Percentiles rank a stretch among this genome's conserved stretches.
These are phyloP conservation scores for Lagenaria siceraria DNA, from an alignment of 306 rosid species.

Conservation along the genomic window DNA sequence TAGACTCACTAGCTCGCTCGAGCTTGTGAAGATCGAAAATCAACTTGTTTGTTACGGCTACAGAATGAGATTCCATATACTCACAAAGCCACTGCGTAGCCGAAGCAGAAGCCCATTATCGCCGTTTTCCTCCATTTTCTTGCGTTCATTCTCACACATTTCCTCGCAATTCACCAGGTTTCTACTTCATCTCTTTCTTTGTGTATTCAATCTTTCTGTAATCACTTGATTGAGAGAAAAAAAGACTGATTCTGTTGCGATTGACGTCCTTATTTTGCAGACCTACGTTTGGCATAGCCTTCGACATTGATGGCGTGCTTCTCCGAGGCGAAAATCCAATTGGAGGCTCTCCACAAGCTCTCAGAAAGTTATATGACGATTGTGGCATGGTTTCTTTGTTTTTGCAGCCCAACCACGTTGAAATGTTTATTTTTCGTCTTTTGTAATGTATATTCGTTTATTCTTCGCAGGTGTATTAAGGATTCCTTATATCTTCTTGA, in stretches of 20 bases:
- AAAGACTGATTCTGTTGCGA: neutral
- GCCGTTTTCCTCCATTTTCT: slow-evolving; percentile 8
- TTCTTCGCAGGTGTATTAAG: slow-evolving; percentile 34
- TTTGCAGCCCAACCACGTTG: neutral
- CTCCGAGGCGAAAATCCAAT: slow-evolving; percentile 58
- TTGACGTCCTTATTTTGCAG: slow-evolving; percentile 14
- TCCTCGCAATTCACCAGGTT: slow-evolving; percentile 28
- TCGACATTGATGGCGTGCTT: slow-evolving; percentile 94
- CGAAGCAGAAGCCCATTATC: slow-evolving; percentile 8
- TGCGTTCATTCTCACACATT: slow-evolving; percentile 40
- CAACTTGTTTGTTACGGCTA: neutral
- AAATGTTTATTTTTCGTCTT: neutral
- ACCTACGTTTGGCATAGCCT: slow-evolving; percentile 60
- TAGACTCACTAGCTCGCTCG: no score
- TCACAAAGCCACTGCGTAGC: slow-evolving; percentile 28
- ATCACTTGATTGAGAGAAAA: neutral
- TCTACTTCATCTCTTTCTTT: neutral
- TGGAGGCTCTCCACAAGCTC: slow-evolving; percentile 68
- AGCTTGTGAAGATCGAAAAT: no score
- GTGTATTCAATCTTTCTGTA: neutral
- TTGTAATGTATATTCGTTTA: neutral
- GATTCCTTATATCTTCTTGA: slow-evolving; percentile 67
- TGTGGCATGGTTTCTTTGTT: slow-evolving; percentile 25
- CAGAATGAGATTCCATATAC: slow-evolving; percentile 39
- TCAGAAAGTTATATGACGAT: slow-evolving; percentile 38